Evolutionary conservation across 1,139 yeast species (phyloP).

Genomic region (Pichia cactophila): DNA sequence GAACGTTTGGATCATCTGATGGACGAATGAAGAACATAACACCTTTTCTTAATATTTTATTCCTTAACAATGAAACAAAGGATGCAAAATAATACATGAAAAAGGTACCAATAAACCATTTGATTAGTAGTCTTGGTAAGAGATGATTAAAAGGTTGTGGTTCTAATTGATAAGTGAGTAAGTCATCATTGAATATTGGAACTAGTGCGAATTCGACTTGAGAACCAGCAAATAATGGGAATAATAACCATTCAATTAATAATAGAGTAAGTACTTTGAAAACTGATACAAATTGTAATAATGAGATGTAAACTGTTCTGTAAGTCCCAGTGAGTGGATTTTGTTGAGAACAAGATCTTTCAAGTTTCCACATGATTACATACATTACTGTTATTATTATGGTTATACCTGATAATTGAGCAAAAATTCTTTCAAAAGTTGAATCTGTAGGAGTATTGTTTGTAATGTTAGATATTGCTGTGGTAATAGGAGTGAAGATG

Average conservation of each 20-base stretch:
- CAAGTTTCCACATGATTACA: constrained; percentile 32
- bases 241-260: constrained; percentile 69
- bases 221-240: constrained; percentile 84
- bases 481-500: constrained; percentile 3
- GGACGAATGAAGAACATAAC: constrained; percentile 86
- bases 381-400: constrained; percentile 29
- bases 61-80: constrained; percentile 78
- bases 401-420: constrained; percentile 34
- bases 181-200: constrained; percentile 36
- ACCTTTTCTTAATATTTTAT: constrained; percentile 72
- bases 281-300: constrained; percentile 54
- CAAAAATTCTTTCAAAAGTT: constrained; percentile 15
- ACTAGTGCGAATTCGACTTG: constrained; percentile 63
- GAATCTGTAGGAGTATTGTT: constrained; percentile 19
- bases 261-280: constrained; percentile 70
- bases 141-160: constrained; percentile 6
- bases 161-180: constrained; percentile 11
- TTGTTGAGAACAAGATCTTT: constrained; percentile 26
- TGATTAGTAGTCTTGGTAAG: constrained; percentile 4
- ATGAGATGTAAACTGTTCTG: constrained; percentile 41
- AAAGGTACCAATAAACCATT: constrained; percentile 74
- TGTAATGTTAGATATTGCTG: constrained; percentile 14
- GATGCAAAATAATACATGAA: constrained; percentile 86
- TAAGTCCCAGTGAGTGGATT: constrained; percentile 43
- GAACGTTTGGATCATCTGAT: constrained; percentile 88